These are phyloP conservation scores for Pythium scleroteichum DNA, from an alignment of 352 stramenopile species.

Conservation along the genomic window DNA sequence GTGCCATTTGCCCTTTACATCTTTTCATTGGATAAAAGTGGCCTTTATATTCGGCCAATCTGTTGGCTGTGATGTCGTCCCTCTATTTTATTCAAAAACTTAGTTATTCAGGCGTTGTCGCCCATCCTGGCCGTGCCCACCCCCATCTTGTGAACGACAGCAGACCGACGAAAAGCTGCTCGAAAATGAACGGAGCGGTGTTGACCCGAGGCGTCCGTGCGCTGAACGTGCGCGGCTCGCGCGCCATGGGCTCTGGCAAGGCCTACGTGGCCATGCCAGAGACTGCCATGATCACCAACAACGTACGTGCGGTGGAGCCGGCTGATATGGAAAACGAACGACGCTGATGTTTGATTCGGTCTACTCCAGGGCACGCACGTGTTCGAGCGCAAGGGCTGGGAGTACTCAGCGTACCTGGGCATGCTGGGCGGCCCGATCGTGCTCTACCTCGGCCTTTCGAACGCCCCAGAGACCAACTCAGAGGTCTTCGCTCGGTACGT, in stretches of 20 bases:
- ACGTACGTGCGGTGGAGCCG: constrained; percentile 45
- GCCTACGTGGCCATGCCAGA: constrained; percentile 78
- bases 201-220: constrained; percentile 34
- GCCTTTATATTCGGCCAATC: constrained; percentile 21
- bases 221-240: constrained; percentile 40
- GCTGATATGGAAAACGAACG: background rate
- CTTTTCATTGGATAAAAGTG: constrained; percentile 24
- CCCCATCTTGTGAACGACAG: constrained; percentile 30
- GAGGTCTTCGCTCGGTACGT: constrained; percentile 75
- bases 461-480: constrained; percentile 82
- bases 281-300: constrained; percentile 87
- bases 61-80: constrained; percentile 2
- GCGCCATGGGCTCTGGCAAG: constrained; percentile 57
- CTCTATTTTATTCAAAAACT: constrained; percentile 2
- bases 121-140: constrained; percentile 10
- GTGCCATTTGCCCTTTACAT: constrained; percentile 9
- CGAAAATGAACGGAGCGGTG: constrained; percentile 40
- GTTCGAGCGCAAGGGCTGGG: constrained; percentile 83
- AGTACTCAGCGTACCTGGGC: constrained; percentile 80
- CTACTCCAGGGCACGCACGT: constrained; percentile 60
- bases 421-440: constrained; percentile 70
- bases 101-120: constrained; percentile 15
- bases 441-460: constrained; percentile 76
- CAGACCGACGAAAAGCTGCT: constrained; percentile 6
- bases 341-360: background rate